Percentiles rank a stretch among this genome's conserved stretches.
phyloP scores from a whole-genome alignment of 495 filamentous ascomycete genomes.

The Penicillium cosmopolitanum region DNA sequence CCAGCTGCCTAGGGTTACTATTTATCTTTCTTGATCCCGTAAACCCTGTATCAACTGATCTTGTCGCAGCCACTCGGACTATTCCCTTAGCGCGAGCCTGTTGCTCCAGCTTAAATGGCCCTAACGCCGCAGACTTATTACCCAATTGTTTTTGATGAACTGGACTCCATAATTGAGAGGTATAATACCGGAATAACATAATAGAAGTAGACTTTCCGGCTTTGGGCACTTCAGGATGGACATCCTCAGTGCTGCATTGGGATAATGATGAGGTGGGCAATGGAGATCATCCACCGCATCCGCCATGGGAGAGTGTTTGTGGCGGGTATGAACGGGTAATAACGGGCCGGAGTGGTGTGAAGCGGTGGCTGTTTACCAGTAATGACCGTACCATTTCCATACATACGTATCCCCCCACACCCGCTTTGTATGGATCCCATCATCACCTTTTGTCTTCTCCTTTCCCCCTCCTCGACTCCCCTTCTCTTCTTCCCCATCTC shows the following conservation, averaged over 20 bases:
- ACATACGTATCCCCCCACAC: constrained; percentile 30
- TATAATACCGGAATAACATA: too few relatives aligned
- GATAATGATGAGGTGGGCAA: constrained; percentile 26
- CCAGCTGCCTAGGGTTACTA: too few relatives aligned
- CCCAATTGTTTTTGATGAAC: neutral
- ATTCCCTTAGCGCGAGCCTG: constrained; percentile 17
- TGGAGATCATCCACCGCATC: constrained; percentile 34
- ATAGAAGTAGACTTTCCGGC: too few relatives aligned
- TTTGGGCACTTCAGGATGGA: neutral
- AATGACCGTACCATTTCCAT: neutral
- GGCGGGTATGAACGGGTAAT: constrained; percentile 7
- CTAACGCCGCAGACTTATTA: constrained; percentile 14
- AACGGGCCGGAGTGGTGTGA: neutral
- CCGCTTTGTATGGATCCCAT: constrained; percentile 38
- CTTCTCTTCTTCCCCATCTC: constrained; percentile 29
- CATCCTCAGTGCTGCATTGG: constrained; percentile 11
- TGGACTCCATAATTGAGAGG: too few relatives aligned
- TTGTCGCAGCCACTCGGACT: constrained; percentile 1
- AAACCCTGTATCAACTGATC: neutral
- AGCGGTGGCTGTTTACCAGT: neutral
- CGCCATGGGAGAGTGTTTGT: constrained; percentile 10
- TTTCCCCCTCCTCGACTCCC: constrained; percentile 26
- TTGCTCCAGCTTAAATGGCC: constrained; percentile 23
- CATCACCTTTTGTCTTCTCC: constrained; percentile 38
- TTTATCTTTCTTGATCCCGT: too few relatives aligned